These are phyloP conservation scores for Xylaria longipes DNA, from an alignment of 495 filamentous ascomycete species.

Conservation along the genomic window DNA sequence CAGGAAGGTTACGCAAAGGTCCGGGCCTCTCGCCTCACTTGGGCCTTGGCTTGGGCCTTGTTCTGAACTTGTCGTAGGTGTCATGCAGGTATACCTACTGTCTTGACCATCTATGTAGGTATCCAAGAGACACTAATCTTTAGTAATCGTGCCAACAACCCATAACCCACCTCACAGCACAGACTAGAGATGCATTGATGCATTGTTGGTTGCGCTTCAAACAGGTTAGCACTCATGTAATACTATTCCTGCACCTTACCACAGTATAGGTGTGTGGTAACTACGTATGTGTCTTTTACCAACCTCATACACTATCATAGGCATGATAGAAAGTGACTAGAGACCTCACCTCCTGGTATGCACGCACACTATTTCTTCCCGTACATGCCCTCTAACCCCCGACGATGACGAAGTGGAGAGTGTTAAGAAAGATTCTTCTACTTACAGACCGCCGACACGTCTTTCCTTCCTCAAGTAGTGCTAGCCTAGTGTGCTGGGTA, in stretches of 20 bases:
- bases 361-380: not conserved
- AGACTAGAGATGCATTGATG: conserved; percentile 3
- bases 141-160: conserved; percentile 21
- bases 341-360: not conserved
- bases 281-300: not conserved
- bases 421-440: not conserved
- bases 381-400: not conserved
- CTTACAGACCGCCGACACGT: not conserved
- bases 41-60: not conserved
- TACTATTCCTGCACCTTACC: not conserved
- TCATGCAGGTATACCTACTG: not conserved
- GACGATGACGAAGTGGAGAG: not conserved
- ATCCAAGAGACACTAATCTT: conserved; percentile 5
- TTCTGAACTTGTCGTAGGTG: conserved; percentile 1
- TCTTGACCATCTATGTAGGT: not conserved
- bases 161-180: conserved; percentile 6
- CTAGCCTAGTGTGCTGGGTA: not conserved
- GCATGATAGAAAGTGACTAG: not conserved
- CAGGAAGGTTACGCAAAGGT: not conserved
- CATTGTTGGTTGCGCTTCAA: conserved; percentile 9
- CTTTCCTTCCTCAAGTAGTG: not conserved
- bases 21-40: not conserved
- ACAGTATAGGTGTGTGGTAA: not conserved
- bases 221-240: conserved; percentile 9
- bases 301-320: not conserved